phyloP scores from a whole-genome alignment of 208 protist genomes.

The Leishmania amazonensis region DNA sequence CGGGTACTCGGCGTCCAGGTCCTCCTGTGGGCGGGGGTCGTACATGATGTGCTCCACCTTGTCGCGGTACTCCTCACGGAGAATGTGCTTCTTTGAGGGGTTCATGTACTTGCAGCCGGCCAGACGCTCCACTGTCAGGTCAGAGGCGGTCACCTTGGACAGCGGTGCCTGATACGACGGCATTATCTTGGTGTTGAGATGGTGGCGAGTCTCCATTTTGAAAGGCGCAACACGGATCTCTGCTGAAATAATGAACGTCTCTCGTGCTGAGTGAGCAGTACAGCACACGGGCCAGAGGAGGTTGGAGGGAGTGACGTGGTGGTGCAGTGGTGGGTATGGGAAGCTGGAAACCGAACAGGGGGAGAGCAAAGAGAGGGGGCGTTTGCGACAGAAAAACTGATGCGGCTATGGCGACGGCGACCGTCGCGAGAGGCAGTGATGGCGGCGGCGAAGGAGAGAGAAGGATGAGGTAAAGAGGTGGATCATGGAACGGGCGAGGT shows the following conservation, averaged over 20 bases:
- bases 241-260: background rate
- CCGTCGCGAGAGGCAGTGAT: background rate
- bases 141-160: conserved; percentile 56
- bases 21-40: conserved; percentile 76
- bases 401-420: background rate
- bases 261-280: background rate
- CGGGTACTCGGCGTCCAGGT: conserved; percentile 55
- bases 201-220: conserved; percentile 14
- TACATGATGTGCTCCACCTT: conserved; percentile 90
- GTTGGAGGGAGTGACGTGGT: too few species aligned
- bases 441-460: background rate
- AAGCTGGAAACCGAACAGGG: background rate
- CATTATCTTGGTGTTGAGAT: conserved; percentile 38
- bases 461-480: background rate
- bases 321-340: background rate
- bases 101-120: conserved; percentile 73
- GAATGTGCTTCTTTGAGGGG: conserved; percentile 82
- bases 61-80: conserved; percentile 72
- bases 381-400: background rate
- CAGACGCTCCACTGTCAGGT: conserved; percentile 82
- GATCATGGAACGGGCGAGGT: background rate
- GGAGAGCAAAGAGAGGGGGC: background rate
- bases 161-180: conserved; percentile 51
- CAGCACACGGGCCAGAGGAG: background rate
- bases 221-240: background rate